Base-by-base conservation (phyloP, 805 yeast genomes). In the Ogataea nitratoaversa region DNA sequence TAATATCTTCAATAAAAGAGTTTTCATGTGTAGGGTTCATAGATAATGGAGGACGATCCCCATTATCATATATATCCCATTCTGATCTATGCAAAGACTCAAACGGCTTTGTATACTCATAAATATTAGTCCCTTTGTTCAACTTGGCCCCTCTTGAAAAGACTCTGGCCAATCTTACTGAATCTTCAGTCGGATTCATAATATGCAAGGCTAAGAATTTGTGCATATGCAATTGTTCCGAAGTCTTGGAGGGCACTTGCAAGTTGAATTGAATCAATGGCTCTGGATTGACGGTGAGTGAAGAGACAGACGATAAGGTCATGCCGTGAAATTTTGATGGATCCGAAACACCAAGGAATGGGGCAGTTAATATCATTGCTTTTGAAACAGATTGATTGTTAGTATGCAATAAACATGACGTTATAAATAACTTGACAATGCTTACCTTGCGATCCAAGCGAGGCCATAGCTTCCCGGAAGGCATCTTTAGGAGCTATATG, bases 191-290 rank as follows among this genome's bases (percentile, higher is more conserved):
- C 0, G 96, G 91, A 3, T 78, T 78, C 51, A 91, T 62, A 19
- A 88, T 58, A 59, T 91, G 96, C 9, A 91, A 65, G 1, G 95
- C 95, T 55, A 88, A 72, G 38, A 68, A 62, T 27, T 69, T 68
- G 30, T 68, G 58, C n/a, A 68, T 63, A 52, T 84, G 87, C 20
- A 91, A 64, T 9, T 76, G 66, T 6, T 68, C 65, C 0, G 95
- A 82, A 0, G 98, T 90, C 24, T 81, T 72, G 5, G 96, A 86
- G 0, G 98, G 98, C 12, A 80, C 66, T 60, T 86, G 95, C 29
- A 91, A 66, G 58, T 91, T 91, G 67, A 91, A 90, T 53, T 87
- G 93, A 1, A 91, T 54, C 39, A 90, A 62, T 1, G 96, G 95
- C 12, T 69, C 70, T 0, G 96, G 96, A 35, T 72, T 68, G 22